phyloP scores from a whole-genome alignment of 176 grass and related monocot genomes.

The Echinochloa phyllopogon region DNA sequence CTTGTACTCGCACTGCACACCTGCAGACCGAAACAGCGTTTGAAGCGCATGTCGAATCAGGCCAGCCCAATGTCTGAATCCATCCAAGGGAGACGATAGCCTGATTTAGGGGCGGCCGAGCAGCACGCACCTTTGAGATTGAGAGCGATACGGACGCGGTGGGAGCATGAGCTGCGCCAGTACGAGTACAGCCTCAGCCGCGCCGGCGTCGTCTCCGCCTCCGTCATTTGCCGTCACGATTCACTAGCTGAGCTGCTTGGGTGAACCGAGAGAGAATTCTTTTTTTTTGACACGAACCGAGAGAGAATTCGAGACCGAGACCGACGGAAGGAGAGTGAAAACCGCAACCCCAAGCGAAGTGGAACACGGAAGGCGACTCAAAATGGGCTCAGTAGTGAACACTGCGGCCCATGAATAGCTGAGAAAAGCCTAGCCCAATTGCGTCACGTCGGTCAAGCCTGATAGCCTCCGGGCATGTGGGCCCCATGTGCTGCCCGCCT shows the following conservation, averaged over 20 bases:
- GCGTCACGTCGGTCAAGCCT: not conserved
- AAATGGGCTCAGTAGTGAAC: not conserved
- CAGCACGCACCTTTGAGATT: slow-evolving; percentile 64
- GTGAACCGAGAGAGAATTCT: not conserved
- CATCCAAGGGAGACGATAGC: not conserved
- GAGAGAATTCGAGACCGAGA: no score
- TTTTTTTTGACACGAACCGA: no score
- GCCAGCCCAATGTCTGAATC: not conserved
- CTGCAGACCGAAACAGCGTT: not conserved
- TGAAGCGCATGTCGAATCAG: not conserved
- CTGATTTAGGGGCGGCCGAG: not conserved
- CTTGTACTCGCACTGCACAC: slow-evolving; percentile 58
- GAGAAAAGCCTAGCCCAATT: not conserved
- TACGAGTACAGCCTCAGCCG: slow-evolving; percentile 57
- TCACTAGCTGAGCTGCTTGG: not conserved
- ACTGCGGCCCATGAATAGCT: no score
- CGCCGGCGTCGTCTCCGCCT: not conserved
- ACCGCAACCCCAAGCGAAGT: not conserved
- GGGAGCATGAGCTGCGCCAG: slow-evolving; percentile 66
- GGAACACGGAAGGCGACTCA: slow-evolving; percentile 22
- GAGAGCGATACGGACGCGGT: slow-evolving; percentile 70
- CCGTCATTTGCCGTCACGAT: slow-evolving; percentile 28
- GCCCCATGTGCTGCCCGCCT: not conserved
- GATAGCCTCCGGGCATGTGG: slow-evolving; percentile 34
- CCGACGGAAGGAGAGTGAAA: not conserved